A percentile compares a stretch with the other conserved stretches of the same genome.
phyloP scores from a whole-genome alignment of 2,329 filamentous ascomycete species.

The Venturia asperata region DNA sequence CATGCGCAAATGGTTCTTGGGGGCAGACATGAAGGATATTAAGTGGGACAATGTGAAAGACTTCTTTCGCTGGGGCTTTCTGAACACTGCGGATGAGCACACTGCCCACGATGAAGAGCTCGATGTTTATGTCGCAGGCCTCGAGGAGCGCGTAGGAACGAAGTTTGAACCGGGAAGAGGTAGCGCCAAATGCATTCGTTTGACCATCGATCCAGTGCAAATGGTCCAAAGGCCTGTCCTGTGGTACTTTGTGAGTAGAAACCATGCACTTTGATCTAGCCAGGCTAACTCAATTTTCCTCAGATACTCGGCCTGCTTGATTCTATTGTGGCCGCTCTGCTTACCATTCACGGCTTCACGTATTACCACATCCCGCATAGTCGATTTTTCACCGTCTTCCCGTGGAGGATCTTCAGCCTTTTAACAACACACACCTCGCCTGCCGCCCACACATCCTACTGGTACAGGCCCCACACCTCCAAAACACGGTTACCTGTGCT shows the following conservation, averaged over 20 bases:
- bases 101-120: conserved; percentile 43
- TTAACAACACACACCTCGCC: conserved; percentile 43
- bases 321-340: not conserved
- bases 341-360: conserved; percentile 39
- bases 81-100: conserved; percentile 44
- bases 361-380: conserved; percentile 43
- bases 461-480: conserved; percentile 57
- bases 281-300: conserved; percentile 36
- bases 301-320: conserved; percentile 37
- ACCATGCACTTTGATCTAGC: not conserved
- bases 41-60: conserved; percentile 60
- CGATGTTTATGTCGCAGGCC: conserved; percentile 46
- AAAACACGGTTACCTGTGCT: conserved; percentile 52
- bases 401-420: conserved; percentile 49
- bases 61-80: conserved; percentile 62
- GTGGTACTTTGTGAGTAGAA: conserved; percentile 53
- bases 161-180: conserved; percentile 50
- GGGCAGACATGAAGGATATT: conserved; percentile 50
- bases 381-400: conserved; percentile 48
- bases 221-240: conserved; percentile 54
- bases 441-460: conserved; percentile 52
- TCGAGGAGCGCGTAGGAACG: conserved; percentile 48
- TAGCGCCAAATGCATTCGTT: conserved; percentile 49
- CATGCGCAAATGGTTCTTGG: conserved; percentile 59
- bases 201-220: conserved; percentile 58